These are phyloP conservation scores for Claviceps capensis DNA, from an alignment of 2,329 filamentous ascomycete genomes.

Conservation along the genomic window DNA sequence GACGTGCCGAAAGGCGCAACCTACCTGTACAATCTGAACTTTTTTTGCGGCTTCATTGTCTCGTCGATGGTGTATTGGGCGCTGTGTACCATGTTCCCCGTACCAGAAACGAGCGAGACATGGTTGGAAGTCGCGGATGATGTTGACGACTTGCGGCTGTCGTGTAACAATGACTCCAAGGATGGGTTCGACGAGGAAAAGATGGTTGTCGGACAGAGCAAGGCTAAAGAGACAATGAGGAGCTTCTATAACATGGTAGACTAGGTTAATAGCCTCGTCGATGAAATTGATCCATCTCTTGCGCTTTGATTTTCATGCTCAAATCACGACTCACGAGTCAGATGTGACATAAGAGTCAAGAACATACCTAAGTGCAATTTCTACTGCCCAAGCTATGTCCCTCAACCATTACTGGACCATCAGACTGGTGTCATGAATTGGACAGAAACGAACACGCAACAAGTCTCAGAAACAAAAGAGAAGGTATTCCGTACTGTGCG, in stretches of 20 bases:
- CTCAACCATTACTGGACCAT: too few relatives aligned
- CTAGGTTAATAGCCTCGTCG: background rate
- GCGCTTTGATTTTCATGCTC: too few relatives aligned
- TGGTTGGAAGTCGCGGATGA: constrained; percentile 69
- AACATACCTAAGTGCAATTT: too few relatives aligned
- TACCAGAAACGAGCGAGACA: constrained; percentile 57
- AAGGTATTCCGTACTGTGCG: too few relatives aligned
- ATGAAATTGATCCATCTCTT: too few relatives aligned
- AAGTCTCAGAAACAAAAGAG: too few relatives aligned
- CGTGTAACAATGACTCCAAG: constrained; percentile 28
- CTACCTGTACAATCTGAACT: constrained; percentile 85
- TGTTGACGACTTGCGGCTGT: constrained; percentile 38
- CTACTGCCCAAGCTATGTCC: too few relatives aligned
- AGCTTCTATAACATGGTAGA: background rate
- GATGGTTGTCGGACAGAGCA: background rate
- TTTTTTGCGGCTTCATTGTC: constrained; percentile 72
- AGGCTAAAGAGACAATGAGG: constrained; percentile 1
- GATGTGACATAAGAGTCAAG: too few relatives aligned
- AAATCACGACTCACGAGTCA: too few relatives aligned
- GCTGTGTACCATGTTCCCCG: constrained; percentile 54
- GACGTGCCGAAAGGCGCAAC: constrained; percentile 63
- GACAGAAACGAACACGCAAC: too few relatives aligned
- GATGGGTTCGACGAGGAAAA: constrained; percentile 26
- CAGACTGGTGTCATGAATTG: too few relatives aligned
- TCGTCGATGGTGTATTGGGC: constrained; percentile 52